phyloP scores from a whole-genome alignment of 495 filamentous ascomycete species.

The Astrocystis sublimbata region DNA sequence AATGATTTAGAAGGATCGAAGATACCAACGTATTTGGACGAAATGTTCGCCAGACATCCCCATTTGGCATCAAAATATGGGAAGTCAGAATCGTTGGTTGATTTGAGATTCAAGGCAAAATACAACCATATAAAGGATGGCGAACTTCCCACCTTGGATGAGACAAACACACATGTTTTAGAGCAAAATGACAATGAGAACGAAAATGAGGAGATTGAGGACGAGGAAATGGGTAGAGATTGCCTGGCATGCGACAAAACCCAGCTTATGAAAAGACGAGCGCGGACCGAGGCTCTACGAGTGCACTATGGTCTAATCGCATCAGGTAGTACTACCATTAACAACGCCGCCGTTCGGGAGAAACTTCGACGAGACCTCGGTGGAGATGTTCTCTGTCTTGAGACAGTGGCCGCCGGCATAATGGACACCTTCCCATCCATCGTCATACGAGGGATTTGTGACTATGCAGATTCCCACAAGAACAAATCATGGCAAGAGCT shows the following conservation, averaged over 20 bases:
- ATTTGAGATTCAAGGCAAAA: neutral
- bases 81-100: neutral
- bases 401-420: slow-evolving; percentile 38
- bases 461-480: slow-evolving; percentile 41
- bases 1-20: neutral
- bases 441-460: slow-evolving; percentile 37
- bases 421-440: slow-evolving; percentile 32
- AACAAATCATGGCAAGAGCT: slow-evolving; percentile 36
- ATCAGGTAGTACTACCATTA: slow-evolving; percentile 30
- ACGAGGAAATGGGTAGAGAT: neutral
- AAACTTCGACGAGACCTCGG: slow-evolving; percentile 12
- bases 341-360: slow-evolving; percentile 19
- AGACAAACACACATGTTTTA: neutral
- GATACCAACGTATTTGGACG: neutral
- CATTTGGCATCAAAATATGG: neutral
- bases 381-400: slow-evolving; percentile 37
- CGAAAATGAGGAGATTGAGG: neutral
- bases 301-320: slow-evolving; percentile 39
- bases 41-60: slow-evolving; percentile 4
- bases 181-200: neutral
- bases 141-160: neutral
- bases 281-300: neutral
- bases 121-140: neutral
- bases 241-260: slow-evolving; percentile 2
- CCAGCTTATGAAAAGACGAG: neutral